Base-by-base conservation (phyloP, 1,284 basidiomycete species). In the Leccinum pallidistipes region DNA sequence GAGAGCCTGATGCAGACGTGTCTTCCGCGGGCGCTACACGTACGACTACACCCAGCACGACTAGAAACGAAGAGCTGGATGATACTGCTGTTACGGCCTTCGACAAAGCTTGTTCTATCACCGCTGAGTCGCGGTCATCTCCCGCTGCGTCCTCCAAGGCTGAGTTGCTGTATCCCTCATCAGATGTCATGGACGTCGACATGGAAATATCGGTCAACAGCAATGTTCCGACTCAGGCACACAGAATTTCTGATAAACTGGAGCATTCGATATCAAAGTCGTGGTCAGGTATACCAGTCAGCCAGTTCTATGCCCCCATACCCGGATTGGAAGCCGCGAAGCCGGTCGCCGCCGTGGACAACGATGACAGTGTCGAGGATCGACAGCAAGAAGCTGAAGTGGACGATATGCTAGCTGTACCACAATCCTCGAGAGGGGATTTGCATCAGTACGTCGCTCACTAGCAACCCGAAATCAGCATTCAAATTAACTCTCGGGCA, bases 221-320 rank as follows among this genome's bases (percentile, higher is more conserved):
- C 7, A 9, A 18, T 38, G 21, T 50, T 49, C 56, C 27, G 21
- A 54, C 53, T 40, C 16, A 27, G 24, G 49, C 34, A 21, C 3
- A 18, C 43, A 51, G 40, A 5, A 50, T 52, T 9, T 12, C 43
- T 21, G 53, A 58, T 12, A 36, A 36, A 43, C 32, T 14, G 11
- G 61, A 60, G 21, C 34, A 58, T 38, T 58, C 40, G 4, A 53
- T 50, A 9, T 63, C 64, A 40, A 64, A 56, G 45, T 29, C 50
- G 31, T 45, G 49, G 5, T 65, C 63, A 29, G 57, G 59, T 34
- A 56, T 76, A 52, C 64, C 72, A 3, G 27, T 50, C 21, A 11
- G 27, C n/a, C 68, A 57, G 3, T 81, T 81, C 64, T 82, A 83
- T 62, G 66, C 65, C 38, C 29, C 62, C 24, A 58, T 65, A 11